Percentiles rank a stretch among this genome's conserved stretches.
phyloP scores from a whole-genome alignment of 1,284 basidiomycete genomes.

The Pseudozyma hubeiensis region DNA sequence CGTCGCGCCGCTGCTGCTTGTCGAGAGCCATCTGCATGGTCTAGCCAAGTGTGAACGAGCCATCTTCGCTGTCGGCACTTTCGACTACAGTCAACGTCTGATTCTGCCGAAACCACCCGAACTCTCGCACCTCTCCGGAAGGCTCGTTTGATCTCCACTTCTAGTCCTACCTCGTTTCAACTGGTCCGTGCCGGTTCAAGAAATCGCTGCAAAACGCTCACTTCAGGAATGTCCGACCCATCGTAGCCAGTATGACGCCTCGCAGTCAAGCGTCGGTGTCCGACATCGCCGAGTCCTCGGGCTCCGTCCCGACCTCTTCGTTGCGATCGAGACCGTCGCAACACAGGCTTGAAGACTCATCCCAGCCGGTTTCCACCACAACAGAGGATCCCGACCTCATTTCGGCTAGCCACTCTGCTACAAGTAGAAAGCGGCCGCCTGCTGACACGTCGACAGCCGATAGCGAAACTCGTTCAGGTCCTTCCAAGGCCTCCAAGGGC shows the following conservation, averaged over 20 bases:
- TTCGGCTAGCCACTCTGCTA: neutral
- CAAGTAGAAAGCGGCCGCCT: conserved; percentile 6
- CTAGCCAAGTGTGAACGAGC: too few species aligned
- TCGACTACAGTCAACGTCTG: too few species aligned
- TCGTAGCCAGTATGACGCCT: conserved; percentile 7
- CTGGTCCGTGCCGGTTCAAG: too few species aligned
- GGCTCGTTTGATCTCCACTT: too few species aligned
- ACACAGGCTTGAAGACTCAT: neutral
- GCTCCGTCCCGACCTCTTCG: neutral
- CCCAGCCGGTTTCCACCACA: neutral
- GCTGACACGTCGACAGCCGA: conserved; percentile 1
- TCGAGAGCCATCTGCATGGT: too few species aligned
- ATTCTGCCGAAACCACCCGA: too few species aligned
- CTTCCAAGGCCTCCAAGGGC: conserved; percentile 38
- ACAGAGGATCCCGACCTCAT: neutral
- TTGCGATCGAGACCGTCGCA: neutral
- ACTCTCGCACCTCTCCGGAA: too few species aligned
- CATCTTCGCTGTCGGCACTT: too few species aligned
- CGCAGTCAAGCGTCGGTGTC: conserved; percentile 15
- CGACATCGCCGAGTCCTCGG: neutral
- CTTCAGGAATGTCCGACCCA: conserved; percentile 4
- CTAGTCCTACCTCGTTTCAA: too few species aligned
- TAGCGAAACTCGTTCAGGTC: conserved; percentile 7
- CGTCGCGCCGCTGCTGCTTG: too few species aligned
- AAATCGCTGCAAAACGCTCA: neutral